Conservation (phyloP, 148 eudicot genomes). For the Chenopodium berlandieri region DNA sequence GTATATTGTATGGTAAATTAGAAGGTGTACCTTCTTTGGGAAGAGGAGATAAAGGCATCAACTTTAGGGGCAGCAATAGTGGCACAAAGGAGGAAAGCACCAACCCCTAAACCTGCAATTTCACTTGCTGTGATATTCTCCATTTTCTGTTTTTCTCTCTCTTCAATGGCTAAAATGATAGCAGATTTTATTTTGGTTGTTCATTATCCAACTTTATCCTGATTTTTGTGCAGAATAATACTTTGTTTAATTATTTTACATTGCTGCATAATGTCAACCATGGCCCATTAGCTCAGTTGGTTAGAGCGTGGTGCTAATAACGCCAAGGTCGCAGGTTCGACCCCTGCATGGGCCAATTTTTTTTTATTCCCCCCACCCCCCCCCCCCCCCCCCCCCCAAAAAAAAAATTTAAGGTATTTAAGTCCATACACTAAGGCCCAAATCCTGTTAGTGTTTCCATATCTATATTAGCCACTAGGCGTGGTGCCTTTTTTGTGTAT, state of each 20-base stretch:
- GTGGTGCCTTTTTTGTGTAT: no score
- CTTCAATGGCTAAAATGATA: background rate
- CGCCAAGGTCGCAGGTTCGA: conserved; percentile 95
- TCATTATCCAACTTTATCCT: background rate
- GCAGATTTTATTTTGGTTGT: background rate
- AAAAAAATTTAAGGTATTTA: no score
- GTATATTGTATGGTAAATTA: no score
- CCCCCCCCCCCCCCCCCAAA: no score
- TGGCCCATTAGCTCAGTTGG: conserved; percentile 76
- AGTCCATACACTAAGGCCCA: no score
- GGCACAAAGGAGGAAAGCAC: conserved; percentile 64
- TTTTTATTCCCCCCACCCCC: background rate
- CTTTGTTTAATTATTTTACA: no score
- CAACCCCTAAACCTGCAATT: conserved; percentile 68
- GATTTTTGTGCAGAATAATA: no score
- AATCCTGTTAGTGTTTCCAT: no score
- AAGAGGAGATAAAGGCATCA: conserved; percentile 62
- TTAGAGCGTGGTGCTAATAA: conserved; percentile 83
- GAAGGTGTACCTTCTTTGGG: conserved; percentile 61
- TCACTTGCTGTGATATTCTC: conserved; percentile 71
- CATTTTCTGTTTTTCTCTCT: conserved; percentile 30
- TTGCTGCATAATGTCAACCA: fast-evolving
- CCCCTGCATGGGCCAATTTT: conserved; percentile 69
- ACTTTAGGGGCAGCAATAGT: conserved; percentile 73
- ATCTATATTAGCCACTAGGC: no score